Conservation (phyloP, 441 rosid genomes). For the Gossypium davidsonii region DNA sequence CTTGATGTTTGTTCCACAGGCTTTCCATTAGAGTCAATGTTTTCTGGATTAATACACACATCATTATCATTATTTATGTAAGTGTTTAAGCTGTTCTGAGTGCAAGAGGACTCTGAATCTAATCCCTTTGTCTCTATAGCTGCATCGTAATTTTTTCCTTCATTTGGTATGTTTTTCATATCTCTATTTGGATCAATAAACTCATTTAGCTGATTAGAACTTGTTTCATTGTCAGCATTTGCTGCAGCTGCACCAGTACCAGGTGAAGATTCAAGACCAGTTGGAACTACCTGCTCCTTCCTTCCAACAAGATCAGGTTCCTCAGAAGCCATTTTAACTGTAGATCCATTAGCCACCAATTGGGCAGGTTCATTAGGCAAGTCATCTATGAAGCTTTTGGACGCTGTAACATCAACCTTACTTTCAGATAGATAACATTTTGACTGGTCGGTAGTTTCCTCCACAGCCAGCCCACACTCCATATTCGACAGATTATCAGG, state of each 20-base stretch:
- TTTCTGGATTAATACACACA: constrained; percentile 31
- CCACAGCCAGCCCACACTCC: constrained; percentile 36
- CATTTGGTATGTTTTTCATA: constrained; percentile 31
- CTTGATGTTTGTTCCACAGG: constrained; percentile 30
- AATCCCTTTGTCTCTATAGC: constrained; percentile 38
- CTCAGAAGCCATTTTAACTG: constrained; percentile 25
- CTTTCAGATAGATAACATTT: constrained; percentile 34
- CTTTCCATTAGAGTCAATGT: constrained; percentile 38
- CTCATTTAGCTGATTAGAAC: constrained; percentile 36
- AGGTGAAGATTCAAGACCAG: constrained; percentile 32
- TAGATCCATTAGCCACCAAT: constrained; percentile 27
- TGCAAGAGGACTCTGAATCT: constrained; percentile 67
- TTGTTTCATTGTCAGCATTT: constrained; percentile 35
- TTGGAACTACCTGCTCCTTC: constrained; percentile 38
- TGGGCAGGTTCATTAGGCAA: constrained; percentile 27
- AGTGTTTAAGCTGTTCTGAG: constrained; percentile 41
- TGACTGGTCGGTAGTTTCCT: constrained; percentile 27
- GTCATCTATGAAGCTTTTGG: not conserved
- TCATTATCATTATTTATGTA: constrained; percentile 48
- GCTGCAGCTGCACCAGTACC: constrained; percentile 29
- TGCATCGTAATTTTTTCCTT: constrained; percentile 31
- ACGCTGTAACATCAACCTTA: constrained; percentile 32
- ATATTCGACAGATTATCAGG: constrained; percentile 37
- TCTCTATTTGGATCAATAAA: constrained; percentile 35
- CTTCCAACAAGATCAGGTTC: constrained; percentile 33